Evolutionary conservation across 108 stramenopile genomes (phyloP).

Genomic region (Cyclotella kingstonii): DNA sequence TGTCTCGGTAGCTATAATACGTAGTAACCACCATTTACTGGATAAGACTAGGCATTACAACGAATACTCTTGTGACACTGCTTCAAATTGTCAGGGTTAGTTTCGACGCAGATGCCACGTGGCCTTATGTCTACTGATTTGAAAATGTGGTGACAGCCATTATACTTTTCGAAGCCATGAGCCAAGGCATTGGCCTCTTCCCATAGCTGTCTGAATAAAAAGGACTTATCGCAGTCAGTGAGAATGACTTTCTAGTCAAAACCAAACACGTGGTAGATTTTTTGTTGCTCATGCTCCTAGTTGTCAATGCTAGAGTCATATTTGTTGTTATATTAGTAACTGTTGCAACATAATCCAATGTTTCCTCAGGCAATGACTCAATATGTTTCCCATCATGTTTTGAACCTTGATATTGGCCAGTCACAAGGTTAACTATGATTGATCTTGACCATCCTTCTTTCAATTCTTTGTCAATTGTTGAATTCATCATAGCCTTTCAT

Average conservation of each 20-base stretch:
- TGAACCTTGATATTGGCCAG: conserved; percentile 6
- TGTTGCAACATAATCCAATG: conserved; percentile 17
- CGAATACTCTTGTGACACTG: too few relatives aligned
- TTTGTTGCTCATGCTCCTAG: neutral
- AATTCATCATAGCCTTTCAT: neutral
- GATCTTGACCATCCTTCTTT: conserved; percentile 18
- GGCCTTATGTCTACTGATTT: conserved; percentile 19
- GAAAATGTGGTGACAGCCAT: conserved; percentile 35
- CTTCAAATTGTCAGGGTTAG: neutral
- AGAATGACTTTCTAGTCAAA: conserved; percentile 29
- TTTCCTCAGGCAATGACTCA: conserved; percentile 5
- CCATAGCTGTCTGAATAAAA: neutral
- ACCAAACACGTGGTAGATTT: neutral
- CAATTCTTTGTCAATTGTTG: neutral
- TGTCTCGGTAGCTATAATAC: too few relatives aligned
- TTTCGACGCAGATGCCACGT: neutral
- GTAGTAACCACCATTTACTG: too few relatives aligned
- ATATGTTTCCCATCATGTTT: neutral
- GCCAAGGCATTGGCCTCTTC: conserved; percentile 13
- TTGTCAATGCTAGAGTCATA: neutral
- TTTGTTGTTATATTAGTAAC: conserved; percentile 12
- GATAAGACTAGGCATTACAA: too few relatives aligned
- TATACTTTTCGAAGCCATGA: conserved; percentile 25
- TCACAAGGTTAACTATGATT: conserved; percentile 25
- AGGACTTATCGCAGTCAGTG: conserved; percentile 21